Base-by-base conservation (phyloP, 2,329 filamentous ascomycete genomes). In the Nigrospora oryzae region DNA sequence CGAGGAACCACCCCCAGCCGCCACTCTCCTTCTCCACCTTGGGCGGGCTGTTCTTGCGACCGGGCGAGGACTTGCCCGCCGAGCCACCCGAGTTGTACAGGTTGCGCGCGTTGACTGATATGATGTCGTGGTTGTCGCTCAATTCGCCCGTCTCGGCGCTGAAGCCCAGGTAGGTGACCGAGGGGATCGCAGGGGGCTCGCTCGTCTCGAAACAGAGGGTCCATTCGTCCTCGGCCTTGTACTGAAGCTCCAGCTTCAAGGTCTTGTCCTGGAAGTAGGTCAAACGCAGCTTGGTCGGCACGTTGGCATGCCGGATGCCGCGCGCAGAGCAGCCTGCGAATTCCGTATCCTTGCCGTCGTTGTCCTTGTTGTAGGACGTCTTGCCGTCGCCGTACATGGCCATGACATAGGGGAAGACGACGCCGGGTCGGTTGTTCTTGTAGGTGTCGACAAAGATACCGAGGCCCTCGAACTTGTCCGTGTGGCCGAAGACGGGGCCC, bases 361-460 rank as follows among this genome's bases (percentile, higher is more conserved):
- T 90, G 56, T 83, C 82, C 71, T 96, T 89, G 72, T 97, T 89
- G 68, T 98, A 98, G 13, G 73, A 63, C 7, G 85, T 95, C 62
- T 89, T 74, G 50, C 93, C 91, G 63, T 98, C 93, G 48, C 93
- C 93, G 54, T 89, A 75, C 93, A 97, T 97, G 51, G 90, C 91
- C 90, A 97, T 96, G 58, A 98, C 85, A 62, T 95, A 96, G 42
- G 93, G 93, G 68, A 98, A 98, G 39, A 95, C 86, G 36, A 89
- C 85, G 37, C 93, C 93, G 1, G 93, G 91, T 13, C 93, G 83
- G 72, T 96, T 95, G 74, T 98, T 98, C 81, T 98, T 98, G 77
- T 98, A 98, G 38, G 93, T 98, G 64, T 98, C 93, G 69, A 98
- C 80, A 72, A 96, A 97, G 65, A 98, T 77, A 44, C 89, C 93